Conservation (phyloP, 2,329 filamentous ascomycete species). For the Colletotrichum chlorophyti region DNA sequence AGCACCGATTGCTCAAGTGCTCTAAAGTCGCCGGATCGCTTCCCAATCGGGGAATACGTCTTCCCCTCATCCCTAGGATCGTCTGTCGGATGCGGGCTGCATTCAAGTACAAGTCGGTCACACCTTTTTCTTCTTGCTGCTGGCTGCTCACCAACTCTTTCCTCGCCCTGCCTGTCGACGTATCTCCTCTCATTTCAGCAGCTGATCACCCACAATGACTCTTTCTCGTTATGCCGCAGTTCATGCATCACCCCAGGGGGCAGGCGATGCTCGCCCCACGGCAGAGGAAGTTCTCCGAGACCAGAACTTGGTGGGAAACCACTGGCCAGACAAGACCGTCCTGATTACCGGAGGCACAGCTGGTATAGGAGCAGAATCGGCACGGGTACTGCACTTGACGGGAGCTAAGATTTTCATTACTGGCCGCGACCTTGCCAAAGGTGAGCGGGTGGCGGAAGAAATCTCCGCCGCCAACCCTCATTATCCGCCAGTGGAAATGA, state of each 20-base stretch:
- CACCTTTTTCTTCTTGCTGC: no score
- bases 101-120: no score
- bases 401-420: slow-evolving; percentile 52
- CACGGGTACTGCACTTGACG: slow-evolving; percentile 47
- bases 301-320: slow-evolving; percentile 36
- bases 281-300: slow-evolving; percentile 44
- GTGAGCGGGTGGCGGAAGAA: slow-evolving; percentile 33
- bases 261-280: slow-evolving; percentile 45
- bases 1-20: no score
- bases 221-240: slow-evolving; percentile 6
- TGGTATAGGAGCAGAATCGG: slow-evolving; percentile 51
- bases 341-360: slow-evolving; percentile 49
- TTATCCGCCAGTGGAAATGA: slow-evolving; percentile 40
- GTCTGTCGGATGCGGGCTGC: no score
- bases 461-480: no score
- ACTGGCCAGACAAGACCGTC: slow-evolving; percentile 42
- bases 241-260: slow-evolving; percentile 32
- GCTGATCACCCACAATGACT: no score
- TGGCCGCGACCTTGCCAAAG: slow-evolving; percentile 44
- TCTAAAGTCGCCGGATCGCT: no score
- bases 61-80: no score
- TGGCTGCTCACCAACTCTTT: no score
- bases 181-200: no score
- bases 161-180: no score
- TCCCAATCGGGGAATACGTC: no score